Base-by-base conservation (phyloP, 768 basidiomycete species). In the Plicaturopsis crispa region DNA sequence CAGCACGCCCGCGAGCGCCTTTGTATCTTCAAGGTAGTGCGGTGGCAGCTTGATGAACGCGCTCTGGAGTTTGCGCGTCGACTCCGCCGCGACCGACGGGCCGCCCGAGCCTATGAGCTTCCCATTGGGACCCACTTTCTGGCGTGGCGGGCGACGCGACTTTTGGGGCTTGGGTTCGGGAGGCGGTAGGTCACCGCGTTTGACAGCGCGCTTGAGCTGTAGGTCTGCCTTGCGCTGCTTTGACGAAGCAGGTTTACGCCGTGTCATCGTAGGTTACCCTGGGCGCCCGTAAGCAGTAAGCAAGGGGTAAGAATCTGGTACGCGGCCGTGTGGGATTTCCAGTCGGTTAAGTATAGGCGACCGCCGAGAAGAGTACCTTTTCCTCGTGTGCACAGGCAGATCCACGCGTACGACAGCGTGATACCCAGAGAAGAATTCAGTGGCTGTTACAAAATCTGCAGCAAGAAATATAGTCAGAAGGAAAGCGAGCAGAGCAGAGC, bases 131-230 rank as follows among this genome's bases (percentile, higher is more conserved):
- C 21, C 39, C 7, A 14, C 19, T 28, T 36, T 53, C 33, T 20
- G 22, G 34, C 44, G 55, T n/a, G n/a, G n/a, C 8, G 35, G 23
- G 11, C 26, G 26, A 8, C 26, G 8, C 26, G 26, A 14, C 26
- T 28, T 28, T 28, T 28, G 8, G 10, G 26, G 51, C 30, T 69
- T 63, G 34, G 65, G 48, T 17, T 66, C 45, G 11, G 68, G 60
- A 14, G 54, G 53, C 4, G 53, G 51, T 3, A 66, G 56, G 45
- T 87, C 86, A 4, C 86, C 90, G 22, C 89, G 80, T 56, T 93
- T 93, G 22, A 84, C 60, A 4, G 91, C 90, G 17, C 90, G 81
- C 50, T 86, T 88, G 35, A 79, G 70, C 54, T 87, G 78, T 6
- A 80, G 69, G 41, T 85, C 74, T 2, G 73, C 78, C 45, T 82